A percentile compares a stretch with the other conserved stretches of the same genome.
These are phyloP conservation scores for Phytopythium montanum DNA, from an alignment of 352 stramenopile genomes.

Conservation along the genomic window DNA sequence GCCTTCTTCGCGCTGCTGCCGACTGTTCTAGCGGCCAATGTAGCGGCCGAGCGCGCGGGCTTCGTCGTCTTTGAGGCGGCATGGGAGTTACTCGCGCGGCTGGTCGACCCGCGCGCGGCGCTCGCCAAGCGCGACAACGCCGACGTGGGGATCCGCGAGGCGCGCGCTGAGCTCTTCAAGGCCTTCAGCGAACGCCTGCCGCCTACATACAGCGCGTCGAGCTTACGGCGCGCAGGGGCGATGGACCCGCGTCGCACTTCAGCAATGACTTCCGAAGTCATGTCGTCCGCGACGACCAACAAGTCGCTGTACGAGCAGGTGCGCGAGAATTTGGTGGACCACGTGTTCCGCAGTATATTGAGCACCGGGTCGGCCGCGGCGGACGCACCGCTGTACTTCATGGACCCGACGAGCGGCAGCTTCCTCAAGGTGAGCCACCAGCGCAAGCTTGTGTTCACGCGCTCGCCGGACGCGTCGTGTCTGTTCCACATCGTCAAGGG, in stretches of 20 bases:
- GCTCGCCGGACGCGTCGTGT: constrained; percentile 52
- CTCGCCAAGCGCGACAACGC: constrained; percentile 8
- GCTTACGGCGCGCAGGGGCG: background rate
- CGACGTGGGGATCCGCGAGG: constrained; percentile 20
- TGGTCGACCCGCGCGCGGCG: constrained; percentile 12
- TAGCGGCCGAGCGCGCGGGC: constrained; percentile 34
- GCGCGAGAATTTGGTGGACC: constrained; percentile 46
- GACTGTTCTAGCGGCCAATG: constrained; percentile 33
- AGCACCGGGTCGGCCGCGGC: constrained; percentile 4
- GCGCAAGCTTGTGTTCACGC: constrained; percentile 65
- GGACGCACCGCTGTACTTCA: constrained; percentile 65
- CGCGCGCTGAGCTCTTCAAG: constrained; percentile 40
- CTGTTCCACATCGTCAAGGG: constrained; percentile 70
- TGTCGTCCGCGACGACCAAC: constrained; percentile 33
- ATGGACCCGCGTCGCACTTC: constrained; percentile 5
- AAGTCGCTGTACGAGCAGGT: constrained; percentile 75
- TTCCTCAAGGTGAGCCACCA: constrained; percentile 62
- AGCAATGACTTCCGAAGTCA: constrained; percentile 14
- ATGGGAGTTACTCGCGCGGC: constrained; percentile 28
- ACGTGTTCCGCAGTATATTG: constrained; percentile 33
- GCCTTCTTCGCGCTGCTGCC: constrained; percentile 53
- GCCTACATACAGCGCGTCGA: constrained; percentile 8
- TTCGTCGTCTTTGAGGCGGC: constrained; percentile 23
- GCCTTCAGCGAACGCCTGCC: constrained; percentile 45
- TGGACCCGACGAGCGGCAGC: constrained; percentile 44